Evolutionary conservation across 352 stramenopile genomes (phyloP).

Genomic region (Phytophthora megakarya): DNA sequence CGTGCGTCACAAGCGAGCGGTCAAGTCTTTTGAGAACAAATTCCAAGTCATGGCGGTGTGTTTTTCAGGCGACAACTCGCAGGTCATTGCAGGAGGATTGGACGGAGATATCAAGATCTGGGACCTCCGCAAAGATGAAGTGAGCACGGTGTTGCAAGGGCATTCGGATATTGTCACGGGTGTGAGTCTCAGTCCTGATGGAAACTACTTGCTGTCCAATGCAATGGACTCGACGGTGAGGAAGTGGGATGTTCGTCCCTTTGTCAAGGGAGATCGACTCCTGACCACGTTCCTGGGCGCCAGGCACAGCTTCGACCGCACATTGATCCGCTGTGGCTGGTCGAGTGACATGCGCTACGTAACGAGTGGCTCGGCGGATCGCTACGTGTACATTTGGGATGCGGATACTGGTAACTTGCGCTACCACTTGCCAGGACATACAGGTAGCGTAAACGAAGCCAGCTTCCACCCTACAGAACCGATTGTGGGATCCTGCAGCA

Average conservation of each 20-base stretch:
- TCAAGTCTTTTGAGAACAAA: slow-evolving; percentile 86
- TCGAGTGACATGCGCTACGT: slow-evolving; percentile 89
- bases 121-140: slow-evolving; percentile 89
- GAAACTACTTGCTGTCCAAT: slow-evolving; percentile 93
- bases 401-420: slow-evolving; percentile 88
- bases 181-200: slow-evolving; percentile 93
- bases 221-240: slow-evolving; percentile 93
- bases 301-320: slow-evolving; percentile 94
- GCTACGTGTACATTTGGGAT: slow-evolving; percentile 96
- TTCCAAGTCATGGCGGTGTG: slow-evolving; percentile 92
- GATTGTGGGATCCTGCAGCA: slow-evolving; percentile 85
- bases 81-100: slow-evolving; percentile 91
- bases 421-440: slow-evolving; percentile 94
- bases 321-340: slow-evolving; percentile 93
- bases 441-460: slow-evolving; percentile 94
- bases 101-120: slow-evolving; percentile 94
- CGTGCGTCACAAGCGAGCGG: slow-evolving; percentile 69
- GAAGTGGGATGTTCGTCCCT: slow-evolving; percentile 95
- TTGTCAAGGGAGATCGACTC: slow-evolving; percentile 63
- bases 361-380: slow-evolving; percentile 88
- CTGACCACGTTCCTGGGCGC: slow-evolving; percentile 75
- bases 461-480: slow-evolving; percentile 89
- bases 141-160: slow-evolving; percentile 86
- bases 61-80: slow-evolving; percentile 85
- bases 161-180: slow-evolving; percentile 95